Evolutionary conservation across 306 rosid genomes (phyloP).

Genomic region (Cucurbita moschata): DNA sequence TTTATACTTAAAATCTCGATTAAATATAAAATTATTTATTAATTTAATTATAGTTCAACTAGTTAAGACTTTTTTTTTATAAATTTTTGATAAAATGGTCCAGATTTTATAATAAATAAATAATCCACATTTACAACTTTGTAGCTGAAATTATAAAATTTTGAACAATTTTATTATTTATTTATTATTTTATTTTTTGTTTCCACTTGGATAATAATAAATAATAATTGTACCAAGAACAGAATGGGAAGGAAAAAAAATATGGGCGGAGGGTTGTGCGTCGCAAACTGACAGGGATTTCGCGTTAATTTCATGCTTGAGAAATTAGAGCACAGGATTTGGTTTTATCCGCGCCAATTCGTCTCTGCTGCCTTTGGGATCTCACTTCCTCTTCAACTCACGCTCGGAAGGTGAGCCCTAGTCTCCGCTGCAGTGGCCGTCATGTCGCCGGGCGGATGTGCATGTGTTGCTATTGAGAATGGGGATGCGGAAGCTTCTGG

Average conservation of each 20-base stretch:
- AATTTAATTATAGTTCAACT: no score
- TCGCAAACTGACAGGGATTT: not conserved
- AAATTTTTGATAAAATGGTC: no score
- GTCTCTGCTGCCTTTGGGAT: not conserved
- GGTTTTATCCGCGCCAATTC: not conserved
- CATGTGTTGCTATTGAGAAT: constrained; percentile 5
- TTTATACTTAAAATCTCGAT: no score
- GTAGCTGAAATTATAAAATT: no score
- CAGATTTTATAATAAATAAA: no score
- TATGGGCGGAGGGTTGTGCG: not conserved
- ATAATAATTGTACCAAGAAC: not conserved
- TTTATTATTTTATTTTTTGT: no score
- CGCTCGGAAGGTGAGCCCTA: not conserved
- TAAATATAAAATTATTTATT: no score
- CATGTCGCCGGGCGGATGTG: constrained; percentile 34
- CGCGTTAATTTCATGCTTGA: not conserved
- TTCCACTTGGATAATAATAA: no score
- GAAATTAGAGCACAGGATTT: not conserved
- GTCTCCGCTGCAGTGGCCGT: constrained; percentile 6
- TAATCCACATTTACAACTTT: no score
- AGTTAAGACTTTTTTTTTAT: no score
- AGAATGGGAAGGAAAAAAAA: no score
- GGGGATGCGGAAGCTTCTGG: constrained; percentile 6
- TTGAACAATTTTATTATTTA: no score
- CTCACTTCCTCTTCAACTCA: not conserved